Evolutionary conservation across 306 rosid species (phyloP).

Genomic region (Castanopsis chinensis): DNA sequence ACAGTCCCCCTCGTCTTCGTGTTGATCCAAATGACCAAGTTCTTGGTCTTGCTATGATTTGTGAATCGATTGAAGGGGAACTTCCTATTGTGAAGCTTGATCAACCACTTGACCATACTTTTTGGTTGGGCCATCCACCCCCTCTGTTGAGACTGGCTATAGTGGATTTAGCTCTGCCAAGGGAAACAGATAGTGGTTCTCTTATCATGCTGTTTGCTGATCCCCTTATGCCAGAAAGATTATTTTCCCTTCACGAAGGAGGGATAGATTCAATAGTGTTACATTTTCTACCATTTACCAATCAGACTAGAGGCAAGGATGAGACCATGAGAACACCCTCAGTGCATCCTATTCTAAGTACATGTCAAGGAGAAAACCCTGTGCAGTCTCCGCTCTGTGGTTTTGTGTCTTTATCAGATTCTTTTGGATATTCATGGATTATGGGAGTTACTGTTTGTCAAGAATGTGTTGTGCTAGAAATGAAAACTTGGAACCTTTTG

Average conservation of each 20-base stretch:
- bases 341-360: slow-evolving; percentile 81
- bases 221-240: slow-evolving; percentile 83
- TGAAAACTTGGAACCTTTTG: slow-evolving; percentile 77
- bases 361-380: slow-evolving; percentile 74
- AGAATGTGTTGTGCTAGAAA: slow-evolving; percentile 82
- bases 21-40: slow-evolving; percentile 67
- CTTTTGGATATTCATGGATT: slow-evolving; percentile 97
- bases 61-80: slow-evolving; percentile 52
- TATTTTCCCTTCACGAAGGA: slow-evolving; percentile 80
- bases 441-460: slow-evolving; percentile 66
- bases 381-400: slow-evolving; percentile 65
- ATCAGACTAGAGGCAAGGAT: slow-evolving; percentile 68
- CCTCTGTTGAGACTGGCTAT: slow-evolving; percentile 83
- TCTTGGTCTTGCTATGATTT: slow-evolving; percentile 93
- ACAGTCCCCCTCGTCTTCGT: slow-evolving; percentile 74
- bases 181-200: slow-evolving; percentile 51
- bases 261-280: slow-evolving; percentile 91
- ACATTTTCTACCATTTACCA: slow-evolving; percentile 97
- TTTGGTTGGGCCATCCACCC: slow-evolving; percentile 83
- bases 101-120: slow-evolving; percentile 60
- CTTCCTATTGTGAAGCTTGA: slow-evolving; percentile 42
- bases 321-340: slow-evolving; percentile 82
- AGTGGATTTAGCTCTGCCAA: slow-evolving; percentile 88
- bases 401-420: slow-evolving; percentile 83
- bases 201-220: slow-evolving; percentile 61